Evolutionary conservation across 2,329 filamentous ascomycete genomes (phyloP).

Genomic region (Raffaelea deltoideospora): DNA sequence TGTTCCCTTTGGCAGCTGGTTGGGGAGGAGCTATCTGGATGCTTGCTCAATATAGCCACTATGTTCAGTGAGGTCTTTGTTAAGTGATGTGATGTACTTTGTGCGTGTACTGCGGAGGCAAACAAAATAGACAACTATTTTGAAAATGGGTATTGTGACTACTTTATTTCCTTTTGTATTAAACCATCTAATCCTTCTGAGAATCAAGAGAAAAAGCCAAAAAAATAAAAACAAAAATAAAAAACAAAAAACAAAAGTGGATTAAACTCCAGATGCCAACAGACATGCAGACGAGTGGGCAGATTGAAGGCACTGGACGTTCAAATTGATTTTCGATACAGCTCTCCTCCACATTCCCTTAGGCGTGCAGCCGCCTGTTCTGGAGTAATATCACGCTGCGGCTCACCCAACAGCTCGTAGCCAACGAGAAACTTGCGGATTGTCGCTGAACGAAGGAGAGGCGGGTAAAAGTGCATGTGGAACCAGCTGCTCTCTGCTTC

Average conservation of each 20-base stretch:
- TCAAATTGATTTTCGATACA: conserved; percentile 58
- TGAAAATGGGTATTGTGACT: no score
- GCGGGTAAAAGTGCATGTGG: conserved; percentile 96
- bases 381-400: conserved; percentile 94
- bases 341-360: conserved; percentile 58
- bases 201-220: no score
- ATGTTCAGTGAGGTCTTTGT: conserved; percentile 35
- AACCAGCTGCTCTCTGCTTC: conserved; percentile 82
- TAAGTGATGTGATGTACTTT: no score
- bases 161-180: no score
- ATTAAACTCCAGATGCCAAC: no score
- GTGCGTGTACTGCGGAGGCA: no score
- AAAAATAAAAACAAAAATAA: neutral
- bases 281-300: no score
- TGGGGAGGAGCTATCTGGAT: conserved; percentile 41
- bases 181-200: no score
- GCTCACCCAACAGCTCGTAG: conserved; percentile 92
- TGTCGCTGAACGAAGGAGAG: conserved; percentile 77
- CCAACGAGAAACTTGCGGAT: conserved; percentile 94
- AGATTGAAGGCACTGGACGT: no score
- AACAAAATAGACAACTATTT: no score
- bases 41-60: conserved; percentile 51
- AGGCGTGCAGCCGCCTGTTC: conserved; percentile 80
- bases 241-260: neutral
- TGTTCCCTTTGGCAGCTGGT: conserved; percentile 36